Base-by-base conservation (phyloP, 2,329 filamentous ascomycete species). In the Fusarium sp. region DNA sequence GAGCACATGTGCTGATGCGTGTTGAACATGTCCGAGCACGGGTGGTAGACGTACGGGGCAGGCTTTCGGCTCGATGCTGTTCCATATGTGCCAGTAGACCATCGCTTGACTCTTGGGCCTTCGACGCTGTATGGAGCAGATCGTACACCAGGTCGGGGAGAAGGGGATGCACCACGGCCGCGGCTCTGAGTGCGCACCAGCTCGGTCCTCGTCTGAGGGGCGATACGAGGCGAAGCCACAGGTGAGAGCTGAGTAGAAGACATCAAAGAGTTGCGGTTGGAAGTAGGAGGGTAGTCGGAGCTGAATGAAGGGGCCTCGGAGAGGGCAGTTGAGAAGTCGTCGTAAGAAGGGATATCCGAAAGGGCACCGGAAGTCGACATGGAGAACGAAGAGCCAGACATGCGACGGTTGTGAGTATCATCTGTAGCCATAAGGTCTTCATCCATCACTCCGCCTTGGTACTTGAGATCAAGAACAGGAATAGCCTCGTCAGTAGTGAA, bases 71-170 rank as follows among this genome's bases (percentile, higher is more conserved):
- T 89, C 27, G 86, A 86, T 22, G 85, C 82, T 2, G 90, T 88
- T 22, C 88, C 91, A 69, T 92, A 94, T 5, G 92, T 94, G 16
- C 92, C 93, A 5, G 93, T 95, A 22, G 93, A 95, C 93, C 93
- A 95, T 75, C 93, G 88, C 86, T 95, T 94, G 80, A 88, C 91
- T 72, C 92, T 89, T 54, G 86, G 87, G 62, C 87, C 88, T 54
- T 94, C 92, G 60, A 94, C 87, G 60, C 85, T 92, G 83, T 95
- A 95, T 1, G 93, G 93, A 20, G 91, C 92, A 45, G 92, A 90
- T 71, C 93, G 89, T 79, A 92, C 87, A 64, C 88, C 91, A 35
- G 90, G 91, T 52, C 92, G 88, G 24, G 93, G 92, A 35, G 92
- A 93, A 41, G 92, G 92, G 54, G 93, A 94, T 14, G 92, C 92